Evolutionary conservation across 257 asterid genomes (phyloP).

Genomic region (Vinca minor): DNA sequence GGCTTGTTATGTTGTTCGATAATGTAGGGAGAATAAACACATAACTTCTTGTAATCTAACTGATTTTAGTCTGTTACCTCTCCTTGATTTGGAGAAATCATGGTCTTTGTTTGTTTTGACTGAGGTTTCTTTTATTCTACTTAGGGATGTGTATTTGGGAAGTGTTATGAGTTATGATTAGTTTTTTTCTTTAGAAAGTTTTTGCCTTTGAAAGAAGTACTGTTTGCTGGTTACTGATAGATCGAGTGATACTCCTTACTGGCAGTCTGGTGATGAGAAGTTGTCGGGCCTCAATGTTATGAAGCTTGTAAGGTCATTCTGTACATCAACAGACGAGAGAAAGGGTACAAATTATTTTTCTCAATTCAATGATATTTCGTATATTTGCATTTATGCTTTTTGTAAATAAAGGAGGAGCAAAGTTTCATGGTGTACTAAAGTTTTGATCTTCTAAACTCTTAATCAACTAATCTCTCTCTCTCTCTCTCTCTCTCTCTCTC

Average conservation of each 20-base stretch:
- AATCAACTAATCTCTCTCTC: not conserved
- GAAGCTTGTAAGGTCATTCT: constrained; percentile 92
- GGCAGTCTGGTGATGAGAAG: constrained; percentile 73
- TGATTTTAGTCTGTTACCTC: not conserved
- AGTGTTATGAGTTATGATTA: not conserved
- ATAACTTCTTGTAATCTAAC: not conserved
- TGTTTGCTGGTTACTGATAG: constrained; percentile 7
- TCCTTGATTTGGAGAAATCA: not conserved
- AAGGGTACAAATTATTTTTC: constrained; percentile 31
- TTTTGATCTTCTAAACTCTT: not conserved
- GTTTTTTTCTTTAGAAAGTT: not conserved
- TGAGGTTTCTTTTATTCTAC: not conserved
- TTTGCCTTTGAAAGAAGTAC: not conserved
- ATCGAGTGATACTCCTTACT: constrained; percentile 19
- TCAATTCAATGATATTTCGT: constrained; percentile 11
- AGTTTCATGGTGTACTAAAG: not conserved
- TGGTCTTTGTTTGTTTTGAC: not conserved
- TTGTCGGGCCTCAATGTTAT: constrained; percentile 67
- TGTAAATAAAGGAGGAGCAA: not conserved
- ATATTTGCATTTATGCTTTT: not conserved
- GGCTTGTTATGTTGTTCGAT: not conserved
- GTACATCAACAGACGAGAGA: constrained; percentile 52
- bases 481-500: not conserved
- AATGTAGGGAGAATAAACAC: not conserved
- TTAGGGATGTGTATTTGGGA: not conserved